phyloP scores from a whole-genome alignment of 345 rosid species.

The Aurinia saxatilis region DNA sequence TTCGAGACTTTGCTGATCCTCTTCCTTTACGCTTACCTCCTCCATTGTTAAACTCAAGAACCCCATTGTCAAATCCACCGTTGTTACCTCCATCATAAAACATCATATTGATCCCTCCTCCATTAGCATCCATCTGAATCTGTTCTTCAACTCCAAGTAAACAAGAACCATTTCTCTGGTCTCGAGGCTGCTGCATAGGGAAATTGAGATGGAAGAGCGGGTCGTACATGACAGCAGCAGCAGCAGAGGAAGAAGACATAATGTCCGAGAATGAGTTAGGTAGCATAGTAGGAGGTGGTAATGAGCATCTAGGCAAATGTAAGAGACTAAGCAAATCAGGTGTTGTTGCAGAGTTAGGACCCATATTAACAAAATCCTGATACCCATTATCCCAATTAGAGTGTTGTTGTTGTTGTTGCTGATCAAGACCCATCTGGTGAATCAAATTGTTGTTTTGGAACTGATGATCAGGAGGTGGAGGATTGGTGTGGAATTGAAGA shows the following conservation, averaged over 20 bases:
- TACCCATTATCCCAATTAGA: constrained; percentile 36
- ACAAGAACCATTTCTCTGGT: constrained; percentile 26
- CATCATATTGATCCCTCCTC: constrained; percentile 21
- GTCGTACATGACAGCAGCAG: constrained; percentile 47
- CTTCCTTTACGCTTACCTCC: constrained; percentile 33
- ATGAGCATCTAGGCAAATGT: constrained; percentile 43
- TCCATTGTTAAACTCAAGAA: constrained; percentile 20
- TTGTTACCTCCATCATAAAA: constrained; percentile 25
- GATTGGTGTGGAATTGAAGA: constrained; percentile 24
- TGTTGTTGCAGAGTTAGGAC: constrained; percentile 28
- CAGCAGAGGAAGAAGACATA: constrained; percentile 29
- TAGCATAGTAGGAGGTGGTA: constrained; percentile 27
- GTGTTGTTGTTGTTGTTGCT: constrained; percentile 16
- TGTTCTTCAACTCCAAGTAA: constrained; percentile 32
- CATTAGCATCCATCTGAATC: constrained; percentile 25
- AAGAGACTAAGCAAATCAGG: constrained; percentile 68
- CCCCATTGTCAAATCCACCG: constrained; percentile 32
- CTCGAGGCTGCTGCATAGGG: constrained; percentile 51
- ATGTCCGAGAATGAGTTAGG: constrained; percentile 31
- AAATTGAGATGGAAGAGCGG: constrained; percentile 55
- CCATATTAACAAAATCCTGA: constrained; percentile 22
- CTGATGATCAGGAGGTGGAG: constrained; percentile 19
- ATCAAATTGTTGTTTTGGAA: constrained; percentile 23
- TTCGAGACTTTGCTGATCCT: constrained; percentile 47
- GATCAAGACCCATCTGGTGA: constrained; percentile 25